Percentiles rank a stretch among this genome's conserved stretches.
These are phyloP conservation scores for Ophiostoma quercus DNA, from an alignment of 2,329 filamentous ascomycete species.

Conservation along the genomic window DNA sequence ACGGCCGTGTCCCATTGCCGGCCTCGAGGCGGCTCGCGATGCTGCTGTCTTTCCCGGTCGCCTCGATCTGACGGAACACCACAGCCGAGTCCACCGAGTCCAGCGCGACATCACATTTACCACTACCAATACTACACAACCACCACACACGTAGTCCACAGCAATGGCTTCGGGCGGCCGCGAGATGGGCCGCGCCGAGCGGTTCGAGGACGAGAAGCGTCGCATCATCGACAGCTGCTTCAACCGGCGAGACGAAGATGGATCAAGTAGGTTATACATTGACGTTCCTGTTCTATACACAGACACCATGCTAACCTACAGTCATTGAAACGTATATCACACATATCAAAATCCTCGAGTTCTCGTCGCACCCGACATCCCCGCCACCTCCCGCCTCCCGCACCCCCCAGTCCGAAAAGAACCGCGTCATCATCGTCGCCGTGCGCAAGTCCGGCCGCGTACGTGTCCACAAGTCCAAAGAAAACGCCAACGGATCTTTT, in stretches of 20 bases:
- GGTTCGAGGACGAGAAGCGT: conserved; percentile 93
- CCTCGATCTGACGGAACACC: conserved; percentile 10
- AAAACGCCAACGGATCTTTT: conserved; percentile 89
- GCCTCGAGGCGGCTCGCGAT: conserved; percentile 11
- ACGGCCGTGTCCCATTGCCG: background rate
- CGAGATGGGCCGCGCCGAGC: conserved; percentile 58
- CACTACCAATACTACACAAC: background rate
- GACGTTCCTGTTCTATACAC: background rate
- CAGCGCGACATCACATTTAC: background rate
- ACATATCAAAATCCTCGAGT: conserved; percentile 87
- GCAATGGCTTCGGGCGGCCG: conserved; percentile 35
- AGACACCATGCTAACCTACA: conserved; percentile 33
- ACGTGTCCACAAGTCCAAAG: conserved; percentile 92
- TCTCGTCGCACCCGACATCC: conserved; percentile 71
- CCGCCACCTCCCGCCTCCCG: conserved; percentile 77
- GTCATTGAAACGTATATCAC: conserved; percentile 95
- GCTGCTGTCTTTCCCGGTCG: conserved; percentile 8
- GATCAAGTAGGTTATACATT: conserved; percentile 54
- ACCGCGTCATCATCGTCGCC: conserved; percentile 84
- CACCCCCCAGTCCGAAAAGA: conserved; percentile 70
- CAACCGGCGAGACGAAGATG: conserved; percentile 79
- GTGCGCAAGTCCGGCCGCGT: conserved; percentile 90
- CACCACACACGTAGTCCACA: background rate
- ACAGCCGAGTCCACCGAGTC: background rate
- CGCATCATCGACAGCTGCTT: conserved; percentile 95